Evolutionary conservation across 192 early-diverging fungal species (phyloP).

Genomic region (Coemansia sp.): DNA sequence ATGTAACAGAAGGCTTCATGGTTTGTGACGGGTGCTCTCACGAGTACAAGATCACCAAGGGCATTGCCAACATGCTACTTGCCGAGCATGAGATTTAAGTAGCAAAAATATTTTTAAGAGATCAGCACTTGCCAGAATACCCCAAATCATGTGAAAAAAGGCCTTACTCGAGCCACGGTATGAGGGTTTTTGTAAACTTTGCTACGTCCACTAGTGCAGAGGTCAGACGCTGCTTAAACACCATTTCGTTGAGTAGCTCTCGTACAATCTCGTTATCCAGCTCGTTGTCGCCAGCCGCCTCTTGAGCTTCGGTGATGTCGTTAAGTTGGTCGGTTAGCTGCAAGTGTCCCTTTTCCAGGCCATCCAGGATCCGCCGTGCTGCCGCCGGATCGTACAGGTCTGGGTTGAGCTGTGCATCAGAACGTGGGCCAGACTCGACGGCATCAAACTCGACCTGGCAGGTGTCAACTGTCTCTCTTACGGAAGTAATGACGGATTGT

Average conservation of each 20-base stretch:
- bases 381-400: conserved; percentile 26
- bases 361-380: conserved; percentile 27
- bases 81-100: conserved; percentile 67
- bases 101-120: neutral
- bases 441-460: conserved; percentile 25
- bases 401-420: conserved; percentile 12
- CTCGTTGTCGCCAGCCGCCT: conserved; percentile 44
- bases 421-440: conserved; percentile 7
- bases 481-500: conserved; percentile 32
- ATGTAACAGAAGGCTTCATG: conserved; percentile 88
- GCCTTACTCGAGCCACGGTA: conserved; percentile 68
- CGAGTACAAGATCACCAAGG: conserved; percentile 88
- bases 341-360: conserved; percentile 47
- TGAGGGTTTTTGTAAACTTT: conserved; percentile 81
- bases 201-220: conserved; percentile 87
- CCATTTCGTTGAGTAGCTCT: conserved; percentile 59
- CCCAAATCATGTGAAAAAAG: neutral
- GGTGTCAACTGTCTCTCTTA: conserved; percentile 30
- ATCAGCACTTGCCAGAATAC: too few relatives aligned
- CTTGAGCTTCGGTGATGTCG: conserved; percentile 54
- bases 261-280: conserved; percentile 54
- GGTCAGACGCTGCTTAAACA: conserved; percentile 79
- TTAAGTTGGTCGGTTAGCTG: conserved; percentile 53
- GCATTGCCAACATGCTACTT: conserved; percentile 90
- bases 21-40: conserved; percentile 86